Base-by-base conservation (phyloP, 2,329 filamentous ascomycete genomes). In the Penicillium decumbens region DNA sequence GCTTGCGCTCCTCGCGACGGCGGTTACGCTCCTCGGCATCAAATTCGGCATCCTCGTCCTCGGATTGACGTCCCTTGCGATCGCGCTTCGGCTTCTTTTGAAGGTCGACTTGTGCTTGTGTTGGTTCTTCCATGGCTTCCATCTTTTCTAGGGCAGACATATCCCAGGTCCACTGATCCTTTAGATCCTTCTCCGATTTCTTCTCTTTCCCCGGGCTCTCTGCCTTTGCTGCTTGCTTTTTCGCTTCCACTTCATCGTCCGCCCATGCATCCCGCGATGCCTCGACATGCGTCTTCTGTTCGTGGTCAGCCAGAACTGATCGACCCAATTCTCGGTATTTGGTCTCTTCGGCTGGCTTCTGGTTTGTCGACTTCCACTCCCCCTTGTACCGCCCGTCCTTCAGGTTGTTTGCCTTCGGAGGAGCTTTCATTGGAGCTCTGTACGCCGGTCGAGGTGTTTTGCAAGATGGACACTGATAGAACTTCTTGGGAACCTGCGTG, bases 21-120 rank as follows among this genome's bases (percentile, higher is more conserved):
- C 52, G 56, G 35, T 73, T 65, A 43, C 64, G 65, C 29, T 67
- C 66, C 25, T 72, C 67, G 28, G 57, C 41, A 41, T 74, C 71
- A 40, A 67, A 68, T 18, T 67, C 66, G 1, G 63, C 60, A n/a
- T 69, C 68, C 20, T 69, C 64, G 8, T 59, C 54, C 30, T 61
- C 52, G 7, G 53, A 44, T 23, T 59, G 51, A 15, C 56, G 60
- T 39, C 57, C 51, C 45, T 53, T 63, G 43, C 61, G 58, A 23
- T 47, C 52, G n/a, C 59, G 59, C 42, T 64, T 68, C 5, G 54
- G 27, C 13, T 53, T 49, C 27, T 61, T 64, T 18, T 48, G 43
- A 8, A 30, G 27, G 4, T 51, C 41, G 29, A 10, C 40, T 10
- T 50, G 47, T 6, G 49, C 10, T 12, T 55, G 43, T 0, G 41